Evolutionary conservation across 2,329 filamentous ascomycete genomes (phyloP).

Genomic region (Penicillium olsonii): DNA sequence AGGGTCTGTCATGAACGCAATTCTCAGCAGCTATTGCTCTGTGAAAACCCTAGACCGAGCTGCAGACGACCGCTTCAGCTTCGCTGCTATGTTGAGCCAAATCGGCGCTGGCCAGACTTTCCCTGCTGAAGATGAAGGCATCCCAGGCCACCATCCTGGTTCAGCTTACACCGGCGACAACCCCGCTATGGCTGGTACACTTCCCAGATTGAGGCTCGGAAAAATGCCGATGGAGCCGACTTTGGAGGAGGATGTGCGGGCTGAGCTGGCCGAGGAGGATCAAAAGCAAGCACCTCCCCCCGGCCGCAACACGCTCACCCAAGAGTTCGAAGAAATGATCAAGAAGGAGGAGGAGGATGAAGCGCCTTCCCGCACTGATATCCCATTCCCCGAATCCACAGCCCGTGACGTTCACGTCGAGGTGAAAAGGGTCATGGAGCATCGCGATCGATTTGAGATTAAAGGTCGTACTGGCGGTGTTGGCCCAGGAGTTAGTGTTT

Average conservation of each 20-base stretch:
- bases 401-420: constrained; percentile 91
- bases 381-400: constrained; percentile 84
- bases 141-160: constrained; percentile 66
- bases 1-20: constrained; percentile 72
- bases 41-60: constrained; percentile 61
- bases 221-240: constrained; percentile 81
- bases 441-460: constrained; percentile 87
- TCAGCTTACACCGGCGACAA: constrained; percentile 62
- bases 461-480: constrained; percentile 80
- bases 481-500: constrained; percentile 80
- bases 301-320: constrained; percentile 73
- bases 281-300: constrained; percentile 68
- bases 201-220: constrained; percentile 71
- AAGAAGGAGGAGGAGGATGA: constrained; percentile 91
- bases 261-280: constrained; percentile 85
- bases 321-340: constrained; percentile 83
- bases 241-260: constrained; percentile 79
- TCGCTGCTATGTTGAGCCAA: constrained; percentile 60
- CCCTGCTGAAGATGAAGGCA: constrained; percentile 68
- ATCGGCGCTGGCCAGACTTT: constrained; percentile 57
- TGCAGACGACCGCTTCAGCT: constrained; percentile 59
- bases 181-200: constrained; percentile 57
- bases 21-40: constrained; percentile 65
- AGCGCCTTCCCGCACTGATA: constrained; percentile 72
- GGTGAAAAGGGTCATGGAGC: constrained; percentile 89